Evolutionary conservation across 2,329 filamentous ascomycete species (phyloP), one percentile per base, ranked within the genome.

Genomic region (Penicillium janthinellum): DNA sequence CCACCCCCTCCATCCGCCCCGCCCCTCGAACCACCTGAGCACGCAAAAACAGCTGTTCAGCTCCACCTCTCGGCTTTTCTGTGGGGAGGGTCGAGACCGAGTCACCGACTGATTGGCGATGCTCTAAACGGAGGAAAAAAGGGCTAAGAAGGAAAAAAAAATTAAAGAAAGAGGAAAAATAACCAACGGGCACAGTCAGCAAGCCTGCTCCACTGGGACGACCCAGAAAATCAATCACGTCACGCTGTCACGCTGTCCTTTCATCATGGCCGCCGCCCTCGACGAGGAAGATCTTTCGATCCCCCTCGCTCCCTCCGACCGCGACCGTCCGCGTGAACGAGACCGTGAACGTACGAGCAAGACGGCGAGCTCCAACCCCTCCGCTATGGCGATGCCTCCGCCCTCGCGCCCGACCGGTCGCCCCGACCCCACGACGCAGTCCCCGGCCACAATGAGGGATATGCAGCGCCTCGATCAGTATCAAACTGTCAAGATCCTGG

Each of bases 401-500:
- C 71, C 73, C 14, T 64, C 72, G 38, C 73, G 72, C 51, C 72
- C 74, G 57, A 68, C 69, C 68, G 71, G 69, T 55, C 69, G 68
- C 63, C 55, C 48, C 56, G 74, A 73, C 38, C 59, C 66, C 48
- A 56, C 63, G 22, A 71, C 64, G 64, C 78, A 81, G 74, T 81
- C 78, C 60, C 78, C 77, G 41, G 75, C 73, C 62, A 82, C 78
- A 67, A 80, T 73, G 67, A 77, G 80, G 79, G 86, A 88, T 64
- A 91, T 90, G 80, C 90, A 94, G 81, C 88, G 94, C 67, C 88
- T 98, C 71, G 92, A 92, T 66, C 91, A 93, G 77, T 99, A 99
- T 81, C 90, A 90, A 70, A 89, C 97, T 58, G 84, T 96, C 68
- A 89, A 88, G 75, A 97, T 94, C 15, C 84, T 99, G 14, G 95